Conservation (phyloP, 108 stramenopile species). For the Cyclotella atomus region DNA sequence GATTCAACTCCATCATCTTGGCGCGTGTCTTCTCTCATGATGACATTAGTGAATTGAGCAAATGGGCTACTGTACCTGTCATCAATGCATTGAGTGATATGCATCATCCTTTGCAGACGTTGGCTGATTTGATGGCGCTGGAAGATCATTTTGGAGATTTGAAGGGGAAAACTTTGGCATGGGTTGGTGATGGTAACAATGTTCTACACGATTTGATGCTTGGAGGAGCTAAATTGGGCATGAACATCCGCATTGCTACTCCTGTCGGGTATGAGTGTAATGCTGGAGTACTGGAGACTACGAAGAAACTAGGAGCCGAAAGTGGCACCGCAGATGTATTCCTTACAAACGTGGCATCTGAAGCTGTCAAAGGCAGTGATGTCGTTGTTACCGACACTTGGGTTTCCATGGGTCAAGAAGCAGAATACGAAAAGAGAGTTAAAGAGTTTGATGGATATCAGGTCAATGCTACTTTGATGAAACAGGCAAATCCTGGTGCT, state of each 20-base stretch:
- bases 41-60: conserved; percentile 82
- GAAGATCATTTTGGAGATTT: conserved; percentile 90
- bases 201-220: conserved; percentile 97
- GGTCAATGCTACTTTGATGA: conserved; percentile 89
- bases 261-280: conserved; percentile 91
- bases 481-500: conserved; percentile 81
- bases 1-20: conserved; percentile 92
- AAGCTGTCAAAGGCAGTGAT: conserved; percentile 90
- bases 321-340: conserved; percentile 62
- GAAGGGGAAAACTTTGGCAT: conserved; percentile 89
- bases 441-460: conserved; percentile 94
- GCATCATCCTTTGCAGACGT: conserved; percentile 97
- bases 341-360: conserved; percentile 74
- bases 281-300: conserved; percentile 66
- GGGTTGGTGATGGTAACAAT: conserved; percentile 99
- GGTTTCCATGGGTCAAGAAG: conserved; percentile 98
- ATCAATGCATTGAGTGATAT: conserved; percentile 96
- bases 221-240: conserved; percentile 89
- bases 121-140: conserved; percentile 96
- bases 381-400: conserved; percentile 97
- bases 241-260: conserved; percentile 94
- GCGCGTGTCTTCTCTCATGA: conserved; percentile 93
- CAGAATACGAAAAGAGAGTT: conserved; percentile 87
- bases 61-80: conserved; percentile 88
- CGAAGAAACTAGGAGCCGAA: conserved; percentile 61